phyloP scores from a whole-genome alignment of 2,329 filamentous ascomycete genomes.

The Elsinoe australis region DNA sequence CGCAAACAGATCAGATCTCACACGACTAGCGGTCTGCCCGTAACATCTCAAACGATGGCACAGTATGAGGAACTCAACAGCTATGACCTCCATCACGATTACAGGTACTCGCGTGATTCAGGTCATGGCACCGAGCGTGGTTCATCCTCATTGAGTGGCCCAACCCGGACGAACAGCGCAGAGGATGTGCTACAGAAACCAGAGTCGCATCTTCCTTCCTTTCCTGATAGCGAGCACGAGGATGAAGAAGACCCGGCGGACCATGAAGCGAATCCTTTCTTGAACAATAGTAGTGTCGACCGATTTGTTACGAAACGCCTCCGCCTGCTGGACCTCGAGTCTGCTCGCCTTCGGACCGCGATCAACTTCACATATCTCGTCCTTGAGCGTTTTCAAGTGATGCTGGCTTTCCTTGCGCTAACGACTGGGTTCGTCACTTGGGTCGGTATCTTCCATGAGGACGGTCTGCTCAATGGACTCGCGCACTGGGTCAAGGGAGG shows the following conservation, averaged over 20 bases:
- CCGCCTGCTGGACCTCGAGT: slow-evolving; percentile 30
- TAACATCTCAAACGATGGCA: slow-evolving; percentile 26
- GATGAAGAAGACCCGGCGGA: slow-evolving; percentile 35
- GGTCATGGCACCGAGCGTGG: slow-evolving; percentile 27
- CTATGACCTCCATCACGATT: slow-evolving; percentile 22
- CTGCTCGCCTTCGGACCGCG: slow-evolving; percentile 47
- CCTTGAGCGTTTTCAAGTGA: slow-evolving; percentile 68
- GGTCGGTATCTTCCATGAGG: slow-evolving; percentile 62
- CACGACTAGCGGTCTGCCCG: slow-evolving; percentile 27
- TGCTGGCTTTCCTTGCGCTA: slow-evolving; percentile 68
- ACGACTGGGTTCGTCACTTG: slow-evolving; percentile 67
- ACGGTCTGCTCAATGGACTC: slow-evolving; percentile 67
- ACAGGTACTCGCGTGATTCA: slow-evolving; percentile 37
- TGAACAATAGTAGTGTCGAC: slow-evolving; percentile 30
- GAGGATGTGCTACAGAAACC: slow-evolving; percentile 26
- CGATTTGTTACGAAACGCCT: slow-evolving; percentile 25
- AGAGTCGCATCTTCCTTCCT: slow-evolving; percentile 18
- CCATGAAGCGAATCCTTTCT: slow-evolving; percentile 32
- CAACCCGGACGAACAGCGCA: slow-evolving; percentile 26
- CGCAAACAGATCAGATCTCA: slow-evolving; percentile 14
- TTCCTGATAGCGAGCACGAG: slow-evolving; percentile 26
- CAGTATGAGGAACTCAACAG: slow-evolving; percentile 34
- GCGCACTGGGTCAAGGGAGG: slow-evolving; percentile 93
- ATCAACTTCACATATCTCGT: slow-evolving; percentile 56
- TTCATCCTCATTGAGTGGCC: slow-evolving; percentile 21